phyloP scores from a whole-genome alignment of 768 basidiomycete species.

The Sarcodon aspratus region DNA sequence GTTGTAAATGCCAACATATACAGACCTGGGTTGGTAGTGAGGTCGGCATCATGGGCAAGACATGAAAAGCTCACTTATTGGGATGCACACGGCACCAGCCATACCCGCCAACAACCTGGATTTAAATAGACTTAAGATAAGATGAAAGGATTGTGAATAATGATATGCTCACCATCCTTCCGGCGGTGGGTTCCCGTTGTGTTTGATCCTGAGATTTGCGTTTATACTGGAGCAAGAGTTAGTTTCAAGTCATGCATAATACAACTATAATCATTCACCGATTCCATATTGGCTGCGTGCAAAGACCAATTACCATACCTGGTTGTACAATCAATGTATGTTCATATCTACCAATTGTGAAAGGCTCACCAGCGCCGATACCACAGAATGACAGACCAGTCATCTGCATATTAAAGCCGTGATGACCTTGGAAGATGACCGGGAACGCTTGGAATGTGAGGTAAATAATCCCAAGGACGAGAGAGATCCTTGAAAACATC shows the following conservation, averaged over 20 bases:
- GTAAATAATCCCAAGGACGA: constrained; percentile 29
- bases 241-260: no score
- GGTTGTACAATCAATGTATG: no score
- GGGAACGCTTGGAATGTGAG: constrained; percentile 44
- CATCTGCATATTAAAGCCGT: constrained; percentile 40
- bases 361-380: constrained; percentile 22
- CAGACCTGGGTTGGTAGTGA: constrained; percentile 16
- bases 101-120: constrained; percentile 54
- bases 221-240: no score
- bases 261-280: constrained; percentile 4
- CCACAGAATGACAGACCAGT: constrained; percentile 35
- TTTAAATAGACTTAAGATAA: neutral
- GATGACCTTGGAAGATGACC: constrained; percentile 28
- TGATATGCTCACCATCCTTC: no score
- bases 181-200: no score
- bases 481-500: constrained; percentile 16
- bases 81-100: constrained; percentile 51
- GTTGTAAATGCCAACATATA: constrained; percentile 49
- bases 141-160: no score
- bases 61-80: constrained; percentile 19
- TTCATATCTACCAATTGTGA: no score
- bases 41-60: no score
- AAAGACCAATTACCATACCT: constrained; percentile 21
- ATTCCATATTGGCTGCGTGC: constrained; percentile 28
- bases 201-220: no score